A percentile compares a stretch with the other conserved stretches of the same genome.
These are phyloP conservation scores for Leccinum subtestaceum DNA, from an alignment of 768 basidiomycete genomes.

Conservation along the genomic window DNA sequence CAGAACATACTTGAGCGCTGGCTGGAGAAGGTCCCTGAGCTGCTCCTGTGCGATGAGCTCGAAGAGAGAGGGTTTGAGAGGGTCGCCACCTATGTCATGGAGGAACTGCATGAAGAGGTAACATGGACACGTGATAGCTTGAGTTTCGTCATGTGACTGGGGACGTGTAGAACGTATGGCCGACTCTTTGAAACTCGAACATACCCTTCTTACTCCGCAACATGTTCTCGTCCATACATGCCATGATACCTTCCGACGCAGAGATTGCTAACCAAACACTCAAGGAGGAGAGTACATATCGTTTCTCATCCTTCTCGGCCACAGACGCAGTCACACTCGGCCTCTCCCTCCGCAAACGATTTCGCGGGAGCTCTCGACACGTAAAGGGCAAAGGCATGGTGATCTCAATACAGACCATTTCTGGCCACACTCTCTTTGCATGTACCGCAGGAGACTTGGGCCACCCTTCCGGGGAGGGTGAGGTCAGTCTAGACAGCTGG, in stretches of 20 bases:
- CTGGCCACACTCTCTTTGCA: slow-evolving; percentile 75
- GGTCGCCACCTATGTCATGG: slow-evolving; percentile 69
- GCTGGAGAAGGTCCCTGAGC: slow-evolving; percentile 86
- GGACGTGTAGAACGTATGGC: background rate
- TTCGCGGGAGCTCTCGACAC: slow-evolving; percentile 68
- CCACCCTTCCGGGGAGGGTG: slow-evolving; percentile 59
- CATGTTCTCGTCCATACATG: slow-evolving; percentile 66
- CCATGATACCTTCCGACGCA: slow-evolving; percentile 64
- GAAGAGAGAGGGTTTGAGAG: slow-evolving; percentile 79
- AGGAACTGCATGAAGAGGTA: slow-evolving; percentile 69
- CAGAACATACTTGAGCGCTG: slow-evolving; percentile 90
- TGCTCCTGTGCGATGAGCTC: slow-evolving; percentile 94
- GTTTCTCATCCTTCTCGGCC: slow-evolving; percentile 72
- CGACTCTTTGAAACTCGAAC: background rate
- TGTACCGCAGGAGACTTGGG: slow-evolving; percentile 85
- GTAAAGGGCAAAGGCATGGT: slow-evolving; percentile 77
- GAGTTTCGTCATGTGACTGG: slow-evolving; percentile 28
- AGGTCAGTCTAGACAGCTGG: slow-evolving; percentile 83
- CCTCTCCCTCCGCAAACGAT: slow-evolving; percentile 80
- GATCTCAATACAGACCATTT: slow-evolving; percentile 75
- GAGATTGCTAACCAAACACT: slow-evolving; percentile 72
- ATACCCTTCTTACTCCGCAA: slow-evolving; percentile 13
- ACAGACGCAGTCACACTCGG: slow-evolving; percentile 79
- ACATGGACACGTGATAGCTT: slow-evolving; percentile 22
- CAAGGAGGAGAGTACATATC: slow-evolving; percentile 64